Base-by-base conservation (phyloP, 1,284 basidiomycete species). In the Pholiota adiposa region DNA sequence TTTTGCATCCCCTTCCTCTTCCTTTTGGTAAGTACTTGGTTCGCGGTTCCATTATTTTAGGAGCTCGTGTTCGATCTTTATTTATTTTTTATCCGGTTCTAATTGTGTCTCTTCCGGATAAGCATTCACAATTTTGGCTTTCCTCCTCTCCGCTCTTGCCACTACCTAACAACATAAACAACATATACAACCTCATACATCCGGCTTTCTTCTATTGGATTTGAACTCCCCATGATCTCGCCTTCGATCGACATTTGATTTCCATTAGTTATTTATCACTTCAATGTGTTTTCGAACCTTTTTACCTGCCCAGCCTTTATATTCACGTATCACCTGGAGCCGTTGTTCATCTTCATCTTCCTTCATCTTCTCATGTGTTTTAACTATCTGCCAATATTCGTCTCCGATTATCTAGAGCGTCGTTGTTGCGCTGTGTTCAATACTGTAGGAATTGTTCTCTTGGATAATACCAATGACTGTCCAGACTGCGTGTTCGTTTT, bases 31-130 rank as follows among this genome's bases (percentile, higher is more conserved):
- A 5, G 31, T n/a, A 11, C 33, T 33, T 44, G 46, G 44, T 16
- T 25, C 52, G 55, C 44, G 53, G 43, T 41, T 58, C 46, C 36
- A 16, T 16, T 33, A 31, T 8, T 46, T 36, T 18, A 41, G 40
- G 51, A 43, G 29, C 27, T n/a, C 33, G 49, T 25, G 50, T 51
- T 56, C 43, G 23, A 40, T 51, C 16, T 34, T 44, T 44, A 55
- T 56, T 46, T 51, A 56, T 60, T 56, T 29, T 36, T 33, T 23
- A 27, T 25, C 46, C 40, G 34, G 43, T 44, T 54, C 33, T 43
- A 34, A 31, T 49, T 36, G 61, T 59, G 58, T 58, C 54, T 48
- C 54, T 62, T 62, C 58, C 51, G 61, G 54, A 56, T 56, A 54
- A 58, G 56, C 46, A 56, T 54, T 60, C 55, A 51, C 51, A 34